Conservation (phyloP, 768 basidiomycete species). For the Phaeotremella skinneri region DNA sequence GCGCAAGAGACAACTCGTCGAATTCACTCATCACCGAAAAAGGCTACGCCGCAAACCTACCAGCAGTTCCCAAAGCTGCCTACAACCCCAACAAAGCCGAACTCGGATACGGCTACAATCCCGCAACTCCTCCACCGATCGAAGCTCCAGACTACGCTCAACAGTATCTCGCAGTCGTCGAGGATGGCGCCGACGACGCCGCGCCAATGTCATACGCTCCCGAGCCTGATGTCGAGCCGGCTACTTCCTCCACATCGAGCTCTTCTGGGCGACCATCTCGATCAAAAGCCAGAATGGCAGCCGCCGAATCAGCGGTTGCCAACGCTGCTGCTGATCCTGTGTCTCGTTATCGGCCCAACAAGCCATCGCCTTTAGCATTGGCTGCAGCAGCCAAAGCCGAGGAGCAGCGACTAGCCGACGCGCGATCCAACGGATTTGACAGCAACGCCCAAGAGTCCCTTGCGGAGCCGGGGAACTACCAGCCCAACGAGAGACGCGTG, state of each 20-base stretch:
- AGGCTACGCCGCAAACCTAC: not conserved
- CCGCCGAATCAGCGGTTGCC: conserved; percentile 38
- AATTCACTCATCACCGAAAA: not conserved
- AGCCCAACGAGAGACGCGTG: not conserved
- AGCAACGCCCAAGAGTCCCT: conserved; percentile 1
- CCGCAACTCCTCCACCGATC: not conserved
- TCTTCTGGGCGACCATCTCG: conserved; percentile 9
- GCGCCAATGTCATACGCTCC: not conserved
- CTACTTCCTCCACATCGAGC: conserved; percentile 6
- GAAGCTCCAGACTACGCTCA: conserved; percentile 2
- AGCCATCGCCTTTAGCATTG: conserved; percentile 39
- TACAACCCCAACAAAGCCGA: not conserved
- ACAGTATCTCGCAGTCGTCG: not conserved
- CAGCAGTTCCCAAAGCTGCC: not conserved
- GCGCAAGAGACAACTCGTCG: not conserved
- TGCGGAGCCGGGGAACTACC: conserved; percentile 10
- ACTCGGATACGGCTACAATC: not conserved
- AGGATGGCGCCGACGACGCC: not conserved
- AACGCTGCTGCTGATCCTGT: conserved; percentile 28
- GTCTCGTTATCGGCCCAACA: conserved; percentile 34
- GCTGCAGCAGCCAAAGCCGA: conserved; percentile 13
- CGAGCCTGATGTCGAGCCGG: conserved; percentile 1
- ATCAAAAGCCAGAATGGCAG: conserved; percentile 30
- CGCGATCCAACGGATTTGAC: not conserved
- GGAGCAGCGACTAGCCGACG: conserved; percentile 3